Conservation (phyloP, 352 stramenopile species). For the Pythium folliculosum region DNA sequence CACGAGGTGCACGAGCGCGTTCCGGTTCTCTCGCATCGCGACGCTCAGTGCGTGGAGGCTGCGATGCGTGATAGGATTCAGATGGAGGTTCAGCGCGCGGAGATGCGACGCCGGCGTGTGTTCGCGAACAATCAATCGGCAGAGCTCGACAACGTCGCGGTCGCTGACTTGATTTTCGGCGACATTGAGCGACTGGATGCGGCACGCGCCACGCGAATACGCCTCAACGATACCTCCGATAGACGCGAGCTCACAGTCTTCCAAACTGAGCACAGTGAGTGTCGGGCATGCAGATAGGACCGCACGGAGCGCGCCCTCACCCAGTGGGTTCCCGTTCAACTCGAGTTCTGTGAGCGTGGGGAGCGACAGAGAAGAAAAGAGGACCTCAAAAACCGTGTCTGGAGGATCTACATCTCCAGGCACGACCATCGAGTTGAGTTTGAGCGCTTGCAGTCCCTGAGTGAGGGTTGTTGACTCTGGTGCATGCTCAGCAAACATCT, state of each 20-base stretch:
- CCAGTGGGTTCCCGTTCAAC: slow-evolving; percentile 35
- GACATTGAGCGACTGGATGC: slow-evolving; percentile 37
- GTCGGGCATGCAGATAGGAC: slow-evolving; percentile 41
- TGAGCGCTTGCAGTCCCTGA: slow-evolving; percentile 39
- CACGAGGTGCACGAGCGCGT: slow-evolving; percentile 32
- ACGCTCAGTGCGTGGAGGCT: slow-evolving; percentile 23
- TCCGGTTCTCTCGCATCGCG: slow-evolving; percentile 25
- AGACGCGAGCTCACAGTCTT: slow-evolving; percentile 37
- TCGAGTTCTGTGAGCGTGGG: slow-evolving; percentile 34
- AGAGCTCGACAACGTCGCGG: slow-evolving; percentile 33
- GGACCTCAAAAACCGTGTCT: not conserved
- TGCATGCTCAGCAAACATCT: not conserved
- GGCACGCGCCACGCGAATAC: slow-evolving; percentile 27
- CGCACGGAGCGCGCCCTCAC: slow-evolving; percentile 17
- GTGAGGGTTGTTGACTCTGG: not conserved
- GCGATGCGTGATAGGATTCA: slow-evolving; percentile 35
- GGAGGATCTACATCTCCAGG: slow-evolving; percentile 11
- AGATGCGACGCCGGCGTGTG: slow-evolving; percentile 23
- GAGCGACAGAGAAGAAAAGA: slow-evolving; percentile 15
- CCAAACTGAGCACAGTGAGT: slow-evolving; percentile 39
- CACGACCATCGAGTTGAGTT: slow-evolving; percentile 34
- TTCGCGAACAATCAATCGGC: slow-evolving; percentile 27
- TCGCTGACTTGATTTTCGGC: slow-evolving; percentile 39
- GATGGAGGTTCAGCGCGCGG: slow-evolving; percentile 36
- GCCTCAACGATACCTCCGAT: slow-evolving; percentile 34